Evolutionary conservation across 1,139 yeast genomes (phyloP), one percentile per base, ranked within the genome.

Genomic region (Kurtzmaniella quercitrusa): DNA sequence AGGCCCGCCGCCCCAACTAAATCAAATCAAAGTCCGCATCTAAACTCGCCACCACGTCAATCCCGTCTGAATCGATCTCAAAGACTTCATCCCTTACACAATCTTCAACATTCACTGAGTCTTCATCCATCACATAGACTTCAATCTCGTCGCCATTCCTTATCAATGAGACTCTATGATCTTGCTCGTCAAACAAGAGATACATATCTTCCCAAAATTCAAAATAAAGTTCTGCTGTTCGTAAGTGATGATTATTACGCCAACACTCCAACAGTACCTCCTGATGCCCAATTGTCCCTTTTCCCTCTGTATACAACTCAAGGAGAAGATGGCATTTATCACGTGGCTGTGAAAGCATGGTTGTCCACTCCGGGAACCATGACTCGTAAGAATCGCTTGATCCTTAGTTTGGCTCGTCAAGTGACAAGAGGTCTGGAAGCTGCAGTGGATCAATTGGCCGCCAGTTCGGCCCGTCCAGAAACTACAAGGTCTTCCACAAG

Each of bases 311-410:
- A 84, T 57, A 74, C 88, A 0, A 64, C 84, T 17, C 52, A 50
- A 9, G 21, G 30, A 18, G 32, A 61, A 8, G 60, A 57, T 5
- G 55, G 53, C 18, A 46, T 50, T 7, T 81, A 65, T 55, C 70
- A 74, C 40, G 82, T 89, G 1, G 80, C 82, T 41, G 78, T 88
- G 2, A 75, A 86, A 39, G 96, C 96, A 3, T 78, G 85, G 76
- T 71, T 88, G 8, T 79, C 74, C 45, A 71, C 87, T 37, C 89
- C 89, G 0, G 94, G 93, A 1, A 69, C 74, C 8, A 75, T 82
- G 71, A 76, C 80, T 23, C 68, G 95, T 40, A 86, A 85, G 55
- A 86, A 88, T 57, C 66, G 83, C 49, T 61, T 89, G 42, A 68
- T 88, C 28, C 57, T 85, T 33, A 75, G 89, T 1, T 66, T 89